Conservation (phyloP, 176 grass and related monocot genomes). For the Cenchrus purpureus region DNA sequence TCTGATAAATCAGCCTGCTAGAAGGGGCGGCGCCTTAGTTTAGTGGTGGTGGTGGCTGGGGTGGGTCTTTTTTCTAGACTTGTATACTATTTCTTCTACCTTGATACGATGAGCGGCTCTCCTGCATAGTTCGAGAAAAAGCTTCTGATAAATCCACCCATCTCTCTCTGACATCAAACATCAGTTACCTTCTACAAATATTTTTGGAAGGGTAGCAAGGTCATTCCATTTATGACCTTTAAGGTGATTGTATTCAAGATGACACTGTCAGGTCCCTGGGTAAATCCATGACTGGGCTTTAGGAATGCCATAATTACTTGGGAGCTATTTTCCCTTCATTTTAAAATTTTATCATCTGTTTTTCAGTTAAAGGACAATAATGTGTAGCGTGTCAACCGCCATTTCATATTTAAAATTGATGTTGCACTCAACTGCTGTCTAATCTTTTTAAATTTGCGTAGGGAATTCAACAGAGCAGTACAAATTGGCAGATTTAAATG, state of each 20-base stretch:
- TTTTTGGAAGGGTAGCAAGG: not conserved
- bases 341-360: not conserved
- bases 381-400: not conserved
- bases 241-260: not conserved
- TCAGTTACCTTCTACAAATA: not conserved
- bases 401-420: not conserved
- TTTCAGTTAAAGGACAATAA: not conserved
- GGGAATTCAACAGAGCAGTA: constrained; percentile 60
- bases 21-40: too few species aligned
- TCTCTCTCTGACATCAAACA: not conserved
- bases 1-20: not conserved
- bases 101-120: too few species aligned
- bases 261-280: not conserved
- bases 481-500: constrained; percentile 84
- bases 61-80: too few species aligned
- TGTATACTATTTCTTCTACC: too few species aligned
- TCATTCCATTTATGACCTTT: not conserved
- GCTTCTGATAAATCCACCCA: not conserved
- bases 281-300: constrained; percentile 1
- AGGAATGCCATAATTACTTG: not conserved
- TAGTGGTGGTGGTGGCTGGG: too few species aligned
- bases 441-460: constrained; percentile 40
- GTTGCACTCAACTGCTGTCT: constrained; percentile 15
- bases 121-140: too few species aligned
- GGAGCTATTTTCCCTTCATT: not conserved